A percentile compares a stretch with the other conserved stretches of the same genome.
Conservation (phyloP, 116 monocot genomes). For the Thalassia testudinum region DNA sequence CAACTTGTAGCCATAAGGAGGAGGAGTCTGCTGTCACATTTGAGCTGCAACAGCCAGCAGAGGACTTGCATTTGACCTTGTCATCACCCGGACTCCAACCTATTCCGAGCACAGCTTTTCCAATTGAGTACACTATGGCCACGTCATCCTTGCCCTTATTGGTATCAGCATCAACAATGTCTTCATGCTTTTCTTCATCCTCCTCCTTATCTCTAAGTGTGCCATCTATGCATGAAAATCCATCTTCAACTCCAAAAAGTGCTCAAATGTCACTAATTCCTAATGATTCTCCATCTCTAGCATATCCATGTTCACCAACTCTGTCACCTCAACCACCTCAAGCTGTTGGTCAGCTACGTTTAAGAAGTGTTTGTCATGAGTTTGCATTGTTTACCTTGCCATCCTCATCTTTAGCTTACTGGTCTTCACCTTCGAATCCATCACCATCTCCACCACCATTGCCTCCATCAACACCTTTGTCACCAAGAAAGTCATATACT, state of each 20-base stretch:
- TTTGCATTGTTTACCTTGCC: too few relatives aligned
- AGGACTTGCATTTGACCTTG: too few relatives aligned
- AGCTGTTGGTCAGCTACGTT: too few relatives aligned
- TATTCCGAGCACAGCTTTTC: too few relatives aligned
- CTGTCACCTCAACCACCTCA: neutral
- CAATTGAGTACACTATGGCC: too few relatives aligned
- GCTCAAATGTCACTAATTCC: too few relatives aligned
- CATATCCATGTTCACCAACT: slow-evolving; percentile 3
- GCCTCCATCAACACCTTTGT: neutral
- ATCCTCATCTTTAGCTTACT: neutral
- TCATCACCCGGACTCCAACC: too few relatives aligned
- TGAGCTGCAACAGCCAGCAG: neutral
- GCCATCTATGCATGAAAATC: neutral
- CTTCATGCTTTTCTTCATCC: neutral
- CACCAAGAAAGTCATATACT: too few relatives aligned
- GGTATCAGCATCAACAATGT: neutral
- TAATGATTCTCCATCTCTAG: neutral
- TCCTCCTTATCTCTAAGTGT: neutral
- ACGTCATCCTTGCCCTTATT: too few relatives aligned
- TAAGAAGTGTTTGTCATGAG: too few relatives aligned
- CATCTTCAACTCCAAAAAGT: neutral
- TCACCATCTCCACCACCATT: neutral
- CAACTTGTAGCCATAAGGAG: too few relatives aligned
- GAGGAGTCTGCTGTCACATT: too few relatives aligned
- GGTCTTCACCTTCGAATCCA: neutral